A percentile compares a stretch with the other conserved stretches of the same genome.
Evolutionary conservation across 192 early-diverging fungal species (phyloP).

Genomic region (Coemansia reversa): DNA sequence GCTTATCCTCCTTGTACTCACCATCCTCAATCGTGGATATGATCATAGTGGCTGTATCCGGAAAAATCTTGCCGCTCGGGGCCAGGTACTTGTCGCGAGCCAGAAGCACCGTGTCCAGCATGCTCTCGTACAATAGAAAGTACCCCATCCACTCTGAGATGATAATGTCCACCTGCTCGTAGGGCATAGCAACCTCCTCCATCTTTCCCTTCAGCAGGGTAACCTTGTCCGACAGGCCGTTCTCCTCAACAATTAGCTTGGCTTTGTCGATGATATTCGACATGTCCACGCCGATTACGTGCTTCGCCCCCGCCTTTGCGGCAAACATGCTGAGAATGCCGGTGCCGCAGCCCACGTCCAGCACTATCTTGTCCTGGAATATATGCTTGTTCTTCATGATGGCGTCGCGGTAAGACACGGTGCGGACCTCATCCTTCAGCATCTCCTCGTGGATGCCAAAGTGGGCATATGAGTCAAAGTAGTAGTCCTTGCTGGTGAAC

Average conservation of each 20-base stretch:
- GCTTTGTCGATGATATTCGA: constrained; percentile 97
- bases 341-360: constrained; percentile 99
- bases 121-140: constrained; percentile 96
- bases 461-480: constrained; percentile 99
- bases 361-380: constrained; percentile 94
- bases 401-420: constrained; percentile 85
- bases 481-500: constrained; percentile 74
- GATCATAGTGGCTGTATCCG: constrained; percentile 83
- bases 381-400: constrained; percentile 96
- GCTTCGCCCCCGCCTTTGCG: constrained; percentile 95
- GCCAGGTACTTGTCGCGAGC: constrained; percentile 91
- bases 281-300: constrained; percentile 96
- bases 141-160: constrained; percentile 99
- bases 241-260: constrained; percentile 89
- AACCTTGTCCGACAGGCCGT: constrained; percentile 85
- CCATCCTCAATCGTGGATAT: constrained; percentile 92
- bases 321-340: constrained; percentile 99
- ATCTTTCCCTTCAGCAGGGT: constrained; percentile 94
- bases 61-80: constrained; percentile 90
- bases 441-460: constrained; percentile 95
- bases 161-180: constrained; percentile 97
- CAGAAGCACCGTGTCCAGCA: constrained; percentile 98
- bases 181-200: constrained; percentile 93
- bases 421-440: constrained; percentile 98
- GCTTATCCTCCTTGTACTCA: constrained; percentile 89